phyloP scores from a whole-genome alignment of 192 early-diverging fungal genomes.

The Coemansia sp. region DNA sequence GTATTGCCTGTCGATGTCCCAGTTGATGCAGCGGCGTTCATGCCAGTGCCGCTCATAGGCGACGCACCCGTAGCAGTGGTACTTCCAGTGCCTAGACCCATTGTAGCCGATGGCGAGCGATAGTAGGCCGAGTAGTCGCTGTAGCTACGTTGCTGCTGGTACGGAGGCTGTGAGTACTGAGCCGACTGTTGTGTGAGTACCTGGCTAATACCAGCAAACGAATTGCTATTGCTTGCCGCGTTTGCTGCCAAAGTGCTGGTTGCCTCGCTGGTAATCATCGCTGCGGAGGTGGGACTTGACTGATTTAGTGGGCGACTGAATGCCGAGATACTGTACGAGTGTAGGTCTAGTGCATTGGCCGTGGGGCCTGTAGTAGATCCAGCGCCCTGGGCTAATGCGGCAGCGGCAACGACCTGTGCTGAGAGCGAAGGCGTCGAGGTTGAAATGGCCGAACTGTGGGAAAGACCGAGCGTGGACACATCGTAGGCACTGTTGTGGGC shows the following conservation, averaged over 20 bases:
- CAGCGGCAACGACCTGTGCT: constrained; percentile 17
- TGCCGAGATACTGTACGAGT: constrained; percentile 52
- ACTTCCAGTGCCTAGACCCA: constrained; percentile 27
- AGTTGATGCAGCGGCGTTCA: not conserved
- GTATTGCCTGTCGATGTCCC: not conserved
- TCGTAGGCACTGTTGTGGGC: constrained; percentile 3
- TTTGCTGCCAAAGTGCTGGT: not conserved
- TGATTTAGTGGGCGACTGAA: constrained; percentile 49
- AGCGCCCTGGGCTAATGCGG: constrained; percentile 5
- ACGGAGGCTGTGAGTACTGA: constrained; percentile 24
- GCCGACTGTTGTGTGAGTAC: constrained; percentile 21
- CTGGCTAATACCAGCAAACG: constrained; percentile 16
- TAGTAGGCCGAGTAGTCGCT: constrained; percentile 52
- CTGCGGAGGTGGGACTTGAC: constrained; percentile 28
- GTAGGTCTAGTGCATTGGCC: constrained; percentile 35
- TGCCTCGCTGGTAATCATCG: constrained; percentile 26
- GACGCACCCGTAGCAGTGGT: constrained; percentile 24
- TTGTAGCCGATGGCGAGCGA: constrained; percentile 42
- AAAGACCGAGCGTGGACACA: not conserved
- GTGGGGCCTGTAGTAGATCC: not conserved
- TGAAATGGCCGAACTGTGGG: not conserved
- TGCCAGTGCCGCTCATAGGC: constrained; percentile 29
- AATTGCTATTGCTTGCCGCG: constrained; percentile 10
- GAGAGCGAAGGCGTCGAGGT: not conserved
- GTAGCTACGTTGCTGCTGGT: constrained; percentile 38